Conservation (phyloP, 768 basidiomycete genomes). For the Boletus edulis region DNA sequence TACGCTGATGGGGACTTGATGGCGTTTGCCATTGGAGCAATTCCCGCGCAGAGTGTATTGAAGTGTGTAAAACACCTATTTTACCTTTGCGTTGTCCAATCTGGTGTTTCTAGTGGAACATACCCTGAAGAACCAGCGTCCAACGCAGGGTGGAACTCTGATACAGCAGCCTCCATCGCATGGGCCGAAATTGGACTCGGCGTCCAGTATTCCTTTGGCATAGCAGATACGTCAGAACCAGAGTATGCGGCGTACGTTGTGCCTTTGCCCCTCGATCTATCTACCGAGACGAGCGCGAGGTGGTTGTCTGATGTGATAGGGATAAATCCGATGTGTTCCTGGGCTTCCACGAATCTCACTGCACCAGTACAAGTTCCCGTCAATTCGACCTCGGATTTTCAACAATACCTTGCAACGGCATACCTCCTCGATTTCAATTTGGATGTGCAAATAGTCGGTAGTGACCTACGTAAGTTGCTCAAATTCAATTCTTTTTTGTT, state of each 20-base stretch:
- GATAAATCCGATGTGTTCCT: constrained; percentile 26
- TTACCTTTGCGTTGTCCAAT: background rate
- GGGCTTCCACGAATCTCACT: constrained; percentile 27
- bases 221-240: constrained; percentile 10
- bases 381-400: constrained; percentile 1
- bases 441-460: constrained; percentile 10
- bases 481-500: background rate
- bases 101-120: constrained; percentile 5
- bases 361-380: constrained; percentile 3
- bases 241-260: constrained; percentile 19
- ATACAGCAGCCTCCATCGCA: constrained; percentile 18
- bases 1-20: constrained; percentile 20
- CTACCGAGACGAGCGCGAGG: constrained; percentile 19
- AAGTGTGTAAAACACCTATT: constrained; percentile 14
- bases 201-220: constrained; percentile 24
- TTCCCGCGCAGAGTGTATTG: constrained; percentile 20
- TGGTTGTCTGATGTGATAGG: constrained; percentile 29
- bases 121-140: background rate
- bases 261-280: constrained; percentile 19
- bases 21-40: constrained; percentile 24
- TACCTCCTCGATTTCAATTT: constrained; percentile 17
- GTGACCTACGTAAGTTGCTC: constrained; percentile 7
- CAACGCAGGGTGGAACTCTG: constrained; percentile 8
- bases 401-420: constrained; percentile 4
- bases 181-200: constrained; percentile 28